Evolutionary conservation across 192 early-diverging fungal species (phyloP).

Genomic region (Coemansia sp.): DNA sequence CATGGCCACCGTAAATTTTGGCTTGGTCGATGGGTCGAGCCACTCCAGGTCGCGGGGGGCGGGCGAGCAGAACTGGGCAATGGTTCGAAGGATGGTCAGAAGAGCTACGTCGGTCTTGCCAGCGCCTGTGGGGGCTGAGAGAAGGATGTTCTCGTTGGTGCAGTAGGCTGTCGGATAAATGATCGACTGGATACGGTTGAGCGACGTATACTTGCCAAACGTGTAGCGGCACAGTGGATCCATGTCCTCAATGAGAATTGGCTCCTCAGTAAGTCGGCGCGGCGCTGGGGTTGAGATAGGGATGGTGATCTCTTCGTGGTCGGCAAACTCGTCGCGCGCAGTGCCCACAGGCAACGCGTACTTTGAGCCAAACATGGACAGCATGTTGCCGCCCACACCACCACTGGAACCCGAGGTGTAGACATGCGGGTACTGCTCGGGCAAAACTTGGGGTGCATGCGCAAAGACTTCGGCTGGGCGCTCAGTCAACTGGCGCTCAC

Average conservation of each 20-base stretch:
- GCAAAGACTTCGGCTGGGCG: conserved; percentile 26
- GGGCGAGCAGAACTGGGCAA: conserved; percentile 72
- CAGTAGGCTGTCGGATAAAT: conserved; percentile 92
- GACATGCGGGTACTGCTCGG: conserved; percentile 74
- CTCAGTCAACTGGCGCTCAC: conserved; percentile 46
- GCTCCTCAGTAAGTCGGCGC: conserved; percentile 61
- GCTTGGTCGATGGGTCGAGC: conserved; percentile 23
- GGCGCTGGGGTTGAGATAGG: conserved; percentile 74
- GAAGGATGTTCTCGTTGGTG: conserved; percentile 97
- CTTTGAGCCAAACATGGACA: conserved; percentile 76
- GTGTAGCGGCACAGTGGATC: conserved; percentile 74
- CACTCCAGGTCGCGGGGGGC: conserved; percentile 45
- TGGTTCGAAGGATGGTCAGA: conserved; percentile 83
- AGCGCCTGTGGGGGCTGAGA: conserved; percentile 97
- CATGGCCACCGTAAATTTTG: conserved; percentile 65
- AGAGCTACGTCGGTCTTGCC: conserved; percentile 99
- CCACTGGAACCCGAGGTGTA: conserved; percentile 60
- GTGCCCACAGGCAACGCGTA: conserved; percentile 82
- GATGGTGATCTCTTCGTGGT: conserved; percentile 92
- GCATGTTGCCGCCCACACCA: conserved; percentile 59
- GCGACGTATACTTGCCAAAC: conserved; percentile 81
- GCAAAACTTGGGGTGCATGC: background rate
- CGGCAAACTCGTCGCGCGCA: conserved; percentile 66
- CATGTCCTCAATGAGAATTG: conserved; percentile 67
- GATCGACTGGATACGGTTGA: conserved; percentile 96